Base-by-base conservation (phyloP, 805 yeast species). In the Diddensiella transvaalensis region DNA sequence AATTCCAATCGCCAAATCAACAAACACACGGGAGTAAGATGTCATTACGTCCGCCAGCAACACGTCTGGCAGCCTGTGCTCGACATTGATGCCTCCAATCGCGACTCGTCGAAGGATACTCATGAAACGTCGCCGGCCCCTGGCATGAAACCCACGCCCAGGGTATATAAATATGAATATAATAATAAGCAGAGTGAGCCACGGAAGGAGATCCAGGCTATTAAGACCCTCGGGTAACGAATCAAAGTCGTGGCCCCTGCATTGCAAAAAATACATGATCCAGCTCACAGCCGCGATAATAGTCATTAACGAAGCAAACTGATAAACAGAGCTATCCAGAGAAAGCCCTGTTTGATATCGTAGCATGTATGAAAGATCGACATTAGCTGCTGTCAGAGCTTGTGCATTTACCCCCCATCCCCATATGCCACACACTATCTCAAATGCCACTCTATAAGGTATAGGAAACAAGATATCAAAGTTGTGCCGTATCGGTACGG, bases 11-110 rank as follows among this genome's bases (percentile, higher is more conserved):
- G 77, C 75, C 18, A 84, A 67, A 64, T 93, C 98, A 40, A 85
- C 82, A 42, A 87, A 59, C 0, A 88, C 85, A 60, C 81, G 82
- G 2, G 87, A 72, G 62, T 85, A 88, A 0, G 96, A 88, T 0
- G 95, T 85, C 40, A 93, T 70, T 3, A 89, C 80, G 68, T 91
- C 99, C 4, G 96, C 80, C 11, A 90, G 63, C 41, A 93, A 66
- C 33, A 91, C 85, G 62, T 91, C 97, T 47, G 86, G 85, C 15
- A 85, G 78, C 58, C 96, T 71, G 36, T 61, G 51, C 13, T 75
- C 74, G 13, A 65, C 57, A 58, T 84, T 83, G 26, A 87, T 79
- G 2, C 74, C 71, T 2, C 95, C 95, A 2, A 61, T 44, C 3
- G 75, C 44, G 3, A 86, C 70, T 44, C 95, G 69, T 44, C 67